Base-by-base conservation (phyloP, 495 filamentous ascomycete species). In the Podospora tetraspora region DNA sequence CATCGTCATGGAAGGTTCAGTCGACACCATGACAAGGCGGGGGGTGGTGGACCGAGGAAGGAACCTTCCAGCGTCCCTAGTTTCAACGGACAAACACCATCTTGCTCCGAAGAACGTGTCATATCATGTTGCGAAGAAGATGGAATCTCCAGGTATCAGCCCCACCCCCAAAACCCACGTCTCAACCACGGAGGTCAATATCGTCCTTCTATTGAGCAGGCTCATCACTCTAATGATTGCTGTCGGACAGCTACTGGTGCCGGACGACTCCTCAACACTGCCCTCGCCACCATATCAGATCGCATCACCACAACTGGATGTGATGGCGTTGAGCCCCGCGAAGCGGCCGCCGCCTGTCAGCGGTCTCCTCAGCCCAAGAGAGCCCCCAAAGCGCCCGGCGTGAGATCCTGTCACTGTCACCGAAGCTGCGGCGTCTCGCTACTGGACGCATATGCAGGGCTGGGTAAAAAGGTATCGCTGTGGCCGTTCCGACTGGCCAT, bases 391-490 rank as follows among this genome's bases (percentile, higher is more conserved):
- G 68, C 68, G 68, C 68, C 63, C 68, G 63, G 63, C 68, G 62
- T 4, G 62, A 57, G 13, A 37, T 56, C n/a, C 37, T n/a, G 25
- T 62, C 62, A 66, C 68, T 57, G 68, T 69, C 68, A 69, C 68
- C 68, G 19, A 61, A 8, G 19, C 63, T 66, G 68, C 34, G 68
- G 62, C 59, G 62, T 58, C 37, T 57, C 57, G 66, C 57, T 32
- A 71, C 69, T 67, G 58, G 69, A 11, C 57, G 56, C 61, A 57
- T 65, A 65, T 58, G 68, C 69, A 67, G 71, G 71, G 65, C 34
- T 62, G 63, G 69, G 69, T 70, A 73, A 76, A 76, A 74, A 75
- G 76, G 62, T 71, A 74, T 59, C 25, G 16, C 13, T 61, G 32
- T 66, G 64, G 60, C 59, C 56, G 12, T 73, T 71, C 73, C 65